phyloP scores from a whole-genome alignment of 164 flowering plant species.

The Chimonanthus praecox region DNA sequence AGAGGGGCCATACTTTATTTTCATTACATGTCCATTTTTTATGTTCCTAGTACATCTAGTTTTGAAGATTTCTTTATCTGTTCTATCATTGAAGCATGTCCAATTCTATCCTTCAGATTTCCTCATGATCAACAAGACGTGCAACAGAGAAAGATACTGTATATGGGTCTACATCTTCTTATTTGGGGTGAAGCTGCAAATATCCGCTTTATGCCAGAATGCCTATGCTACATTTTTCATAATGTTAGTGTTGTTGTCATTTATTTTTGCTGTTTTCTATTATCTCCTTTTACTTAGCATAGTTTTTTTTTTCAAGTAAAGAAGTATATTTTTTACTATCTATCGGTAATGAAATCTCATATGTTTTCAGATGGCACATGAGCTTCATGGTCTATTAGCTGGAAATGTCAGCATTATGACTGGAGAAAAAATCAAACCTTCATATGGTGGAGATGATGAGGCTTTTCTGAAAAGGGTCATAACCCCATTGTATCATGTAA shows the following conservation, averaged over 20 bases:
- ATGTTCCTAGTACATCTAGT: background rate
- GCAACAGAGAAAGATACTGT: slow-evolving; percentile 85
- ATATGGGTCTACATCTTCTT: slow-evolving; percentile 95
- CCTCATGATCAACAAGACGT: slow-evolving; percentile 87
- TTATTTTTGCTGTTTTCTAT: background rate
- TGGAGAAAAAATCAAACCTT: slow-evolving; percentile 94
- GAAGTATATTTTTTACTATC: background rate
- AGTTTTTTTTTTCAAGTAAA: too few species aligned
- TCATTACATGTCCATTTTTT: background rate
- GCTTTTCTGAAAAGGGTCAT: slow-evolving; percentile 90
- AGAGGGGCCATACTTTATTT: background rate
- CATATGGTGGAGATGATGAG: slow-evolving; percentile 99
- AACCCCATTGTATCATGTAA: slow-evolving; percentile 86
- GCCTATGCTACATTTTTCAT: slow-evolving; percentile 93
- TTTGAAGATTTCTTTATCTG: background rate
- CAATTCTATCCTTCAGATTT: slow-evolving; percentile 39
- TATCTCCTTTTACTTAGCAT: background rate
- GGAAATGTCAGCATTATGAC: slow-evolving; percentile 97
- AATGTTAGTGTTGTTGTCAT: slow-evolving; percentile 51
- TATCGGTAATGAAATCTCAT: background rate
- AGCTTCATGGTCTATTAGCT: slow-evolving; percentile 91
- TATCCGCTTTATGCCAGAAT: slow-evolving; percentile 97
- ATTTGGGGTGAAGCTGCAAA: slow-evolving; percentile 99
- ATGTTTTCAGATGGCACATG: slow-evolving; percentile 90
- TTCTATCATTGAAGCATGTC: background rate